A percentile compares a stretch with the other conserved stretches of the same genome.
phyloP scores from a whole-genome alignment of 495 filamentous ascomycete species.

The Tuber brumale region DNA sequence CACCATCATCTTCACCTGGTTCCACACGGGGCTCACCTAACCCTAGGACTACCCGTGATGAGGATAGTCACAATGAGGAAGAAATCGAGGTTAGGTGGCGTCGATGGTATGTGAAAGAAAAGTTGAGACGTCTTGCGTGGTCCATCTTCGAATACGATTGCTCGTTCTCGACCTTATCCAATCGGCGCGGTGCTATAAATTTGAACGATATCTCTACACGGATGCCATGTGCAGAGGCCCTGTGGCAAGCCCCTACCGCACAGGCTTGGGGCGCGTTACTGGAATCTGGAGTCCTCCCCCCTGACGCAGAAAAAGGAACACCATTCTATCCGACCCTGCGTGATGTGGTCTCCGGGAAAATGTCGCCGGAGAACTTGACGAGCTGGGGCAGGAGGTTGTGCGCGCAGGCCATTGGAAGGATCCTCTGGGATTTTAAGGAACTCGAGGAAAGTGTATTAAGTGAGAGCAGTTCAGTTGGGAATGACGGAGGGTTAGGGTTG shows the following conservation, averaged over 20 bases:
- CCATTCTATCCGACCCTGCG: slow-evolving; percentile 39
- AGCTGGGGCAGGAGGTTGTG: slow-evolving; percentile 42
- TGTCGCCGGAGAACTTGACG: slow-evolving; percentile 30
- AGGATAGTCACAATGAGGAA: slow-evolving; percentile 11
- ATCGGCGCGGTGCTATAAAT: slow-evolving; percentile 42
- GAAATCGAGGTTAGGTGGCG: slow-evolving; percentile 36
- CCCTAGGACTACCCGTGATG: slow-evolving; percentile 5
- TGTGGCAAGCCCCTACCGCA: slow-evolving; percentile 41
- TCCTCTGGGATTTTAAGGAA: slow-evolving; percentile 44
- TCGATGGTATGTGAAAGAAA: slow-evolving; percentile 39
- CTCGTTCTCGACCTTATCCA: slow-evolving; percentile 42
- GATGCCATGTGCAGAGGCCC: slow-evolving; percentile 39
- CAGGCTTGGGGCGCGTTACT: slow-evolving; percentile 39
- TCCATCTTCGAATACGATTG: slow-evolving; percentile 43
- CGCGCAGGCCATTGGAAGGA: slow-evolving; percentile 41
- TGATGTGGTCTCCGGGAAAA: slow-evolving; percentile 37
- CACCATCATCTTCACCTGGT: slow-evolving; percentile 29
- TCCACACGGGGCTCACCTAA: slow-evolving; percentile 34
- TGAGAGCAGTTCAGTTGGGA: slow-evolving; percentile 20
- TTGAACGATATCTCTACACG: slow-evolving; percentile 41
- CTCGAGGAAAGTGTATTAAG: slow-evolving; percentile 41
- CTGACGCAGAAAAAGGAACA: slow-evolving; percentile 21
- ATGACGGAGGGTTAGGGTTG: slow-evolving; percentile 26
- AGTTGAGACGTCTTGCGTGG: slow-evolving; percentile 40
- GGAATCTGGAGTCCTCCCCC: slow-evolving; percentile 15